Conservation (phyloP, 2,329 filamentous ascomycete genomes). For the Colletotrichum tamarilloi region DNA sequence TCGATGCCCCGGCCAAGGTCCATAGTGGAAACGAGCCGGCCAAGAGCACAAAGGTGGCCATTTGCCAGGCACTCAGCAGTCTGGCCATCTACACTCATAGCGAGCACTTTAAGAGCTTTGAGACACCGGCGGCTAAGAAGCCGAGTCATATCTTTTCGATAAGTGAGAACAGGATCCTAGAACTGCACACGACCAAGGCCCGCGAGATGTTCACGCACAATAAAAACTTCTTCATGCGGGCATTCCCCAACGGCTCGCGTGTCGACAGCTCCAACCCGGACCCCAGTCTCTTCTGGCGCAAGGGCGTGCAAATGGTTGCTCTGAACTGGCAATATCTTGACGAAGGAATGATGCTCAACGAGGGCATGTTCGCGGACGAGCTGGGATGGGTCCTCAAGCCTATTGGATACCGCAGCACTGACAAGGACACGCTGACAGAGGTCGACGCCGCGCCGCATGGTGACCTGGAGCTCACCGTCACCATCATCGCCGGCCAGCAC, state of each 20-base stretch:
- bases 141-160: slow-evolving; percentile 86
- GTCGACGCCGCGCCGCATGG: slow-evolving; percentile 59
- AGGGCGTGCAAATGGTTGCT: slow-evolving; percentile 96
- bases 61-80: slow-evolving; percentile 77
- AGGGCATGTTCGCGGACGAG: slow-evolving; percentile 94
- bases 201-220: slow-evolving; percentile 89
- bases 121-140: slow-evolving; percentile 69
- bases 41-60: slow-evolving; percentile 66
- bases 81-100: slow-evolving; percentile 90
- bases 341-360: slow-evolving; percentile 94
- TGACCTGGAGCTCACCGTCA: slow-evolving; percentile 76
- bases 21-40: slow-evolving; percentile 46
- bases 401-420: slow-evolving; percentile 71
- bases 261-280: slow-evolving; percentile 95
- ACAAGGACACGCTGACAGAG: slow-evolving; percentile 52
- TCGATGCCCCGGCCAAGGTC: neutral
- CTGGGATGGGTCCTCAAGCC: slow-evolving; percentile 90
- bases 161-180: slow-evolving; percentile 79
- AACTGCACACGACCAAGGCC: slow-evolving; percentile 69
- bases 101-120: slow-evolving; percentile 81
- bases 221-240: slow-evolving; percentile 86
- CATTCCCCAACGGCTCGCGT: slow-evolving; percentile 84
- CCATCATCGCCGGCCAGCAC: slow-evolving; percentile 80
- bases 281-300: slow-evolving; percentile 89
- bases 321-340: slow-evolving; percentile 98